Percentiles rank a stretch among this genome's conserved stretches.
phyloP scores from a whole-genome alignment of 2,329 filamentous ascomycete genomes.

The Peltaster fructicola region DNA sequence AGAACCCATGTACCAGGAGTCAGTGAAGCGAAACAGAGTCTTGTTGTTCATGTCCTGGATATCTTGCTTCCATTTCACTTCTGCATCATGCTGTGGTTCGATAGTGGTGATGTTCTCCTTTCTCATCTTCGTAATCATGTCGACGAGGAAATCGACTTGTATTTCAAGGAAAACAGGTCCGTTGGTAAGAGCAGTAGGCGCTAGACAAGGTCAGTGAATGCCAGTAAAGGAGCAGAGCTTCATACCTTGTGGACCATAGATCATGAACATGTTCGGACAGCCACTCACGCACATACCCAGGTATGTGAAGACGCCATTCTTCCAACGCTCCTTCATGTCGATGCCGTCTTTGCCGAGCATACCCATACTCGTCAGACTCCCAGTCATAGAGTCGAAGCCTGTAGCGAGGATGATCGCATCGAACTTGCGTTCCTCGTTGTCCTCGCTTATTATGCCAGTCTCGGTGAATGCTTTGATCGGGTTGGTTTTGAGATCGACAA shows the following conservation, averaged over 20 bases:
- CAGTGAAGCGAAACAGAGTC: constrained; percentile 15
- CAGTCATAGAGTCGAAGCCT: constrained; percentile 25
- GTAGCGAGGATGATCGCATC: constrained; percentile 28
- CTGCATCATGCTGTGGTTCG: constrained; percentile 24
- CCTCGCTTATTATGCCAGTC: constrained; percentile 24
- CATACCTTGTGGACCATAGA: background rate
- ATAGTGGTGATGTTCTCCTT: constrained; percentile 23
- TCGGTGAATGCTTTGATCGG: constrained; percentile 26
- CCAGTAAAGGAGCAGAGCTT: constrained; percentile 3
- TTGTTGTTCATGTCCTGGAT: constrained; percentile 14
- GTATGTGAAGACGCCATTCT: constrained; percentile 23
- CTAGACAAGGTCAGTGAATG: constrained; percentile 13
- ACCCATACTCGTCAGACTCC: constrained; percentile 20
- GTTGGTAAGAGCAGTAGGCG: constrained; percentile 29
- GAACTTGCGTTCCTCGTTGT: constrained; percentile 25
- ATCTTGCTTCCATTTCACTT: constrained; percentile 23
- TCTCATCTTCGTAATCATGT: constrained; percentile 22
- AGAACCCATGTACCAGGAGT: constrained; percentile 22
- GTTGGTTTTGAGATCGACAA: constrained; percentile 25
- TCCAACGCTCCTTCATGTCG: constrained; percentile 27
- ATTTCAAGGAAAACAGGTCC: constrained; percentile 28
- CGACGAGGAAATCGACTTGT: constrained; percentile 29
- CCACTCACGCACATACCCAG: constrained; percentile 20
- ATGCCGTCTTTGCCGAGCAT: constrained; percentile 18
- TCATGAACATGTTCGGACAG: constrained; percentile 25